Percentiles rank a stretch among this genome's conserved stretches.
Conservation (phyloP, 176 grass and related monocot species). For the Paspalum vaginatum region DNA sequence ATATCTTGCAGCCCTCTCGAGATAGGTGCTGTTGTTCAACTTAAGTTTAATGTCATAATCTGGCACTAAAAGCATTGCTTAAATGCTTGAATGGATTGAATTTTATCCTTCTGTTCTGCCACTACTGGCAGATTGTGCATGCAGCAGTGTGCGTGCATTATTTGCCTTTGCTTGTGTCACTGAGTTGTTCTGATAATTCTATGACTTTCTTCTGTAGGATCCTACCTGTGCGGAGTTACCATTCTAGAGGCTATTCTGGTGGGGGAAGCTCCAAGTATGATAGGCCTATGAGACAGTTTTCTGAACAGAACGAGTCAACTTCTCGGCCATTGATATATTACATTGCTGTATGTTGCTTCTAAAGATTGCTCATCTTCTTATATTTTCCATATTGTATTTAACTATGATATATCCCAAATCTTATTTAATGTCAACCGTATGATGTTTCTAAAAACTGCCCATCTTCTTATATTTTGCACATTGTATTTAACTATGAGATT, state of each 20-base stretch:
- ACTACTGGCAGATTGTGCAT: not conserved
- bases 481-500: not conserved
- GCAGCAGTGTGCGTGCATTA: not conserved
- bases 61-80: not conserved
- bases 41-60: not conserved
- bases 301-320: constrained; percentile 55
- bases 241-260: constrained; percentile 48
- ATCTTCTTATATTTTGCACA: constrained; percentile 30
- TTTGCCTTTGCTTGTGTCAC: constrained; percentile 19
- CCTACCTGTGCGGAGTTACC: constrained; percentile 21
- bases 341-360: constrained; percentile 59
- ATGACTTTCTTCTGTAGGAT: constrained; percentile 29
- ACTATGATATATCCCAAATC: not conserved
- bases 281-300: constrained; percentile 61
- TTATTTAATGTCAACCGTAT: constrained; percentile 38
- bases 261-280: constrained; percentile 50
- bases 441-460: constrained; percentile 32
- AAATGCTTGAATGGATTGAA: not conserved
- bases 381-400: constrained; percentile 26
- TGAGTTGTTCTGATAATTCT: not conserved
- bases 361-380: constrained; percentile 27
- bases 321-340: constrained; percentile 59
- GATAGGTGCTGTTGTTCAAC: not conserved
- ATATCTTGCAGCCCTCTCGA: not conserved
- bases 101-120: constrained; percentile 16